A percentile compares a stretch with the other conserved stretches of the same genome.
phyloP scores from a whole-genome alignment of 1,284 basidiomycete species.

The Athelia sp. region DNA sequence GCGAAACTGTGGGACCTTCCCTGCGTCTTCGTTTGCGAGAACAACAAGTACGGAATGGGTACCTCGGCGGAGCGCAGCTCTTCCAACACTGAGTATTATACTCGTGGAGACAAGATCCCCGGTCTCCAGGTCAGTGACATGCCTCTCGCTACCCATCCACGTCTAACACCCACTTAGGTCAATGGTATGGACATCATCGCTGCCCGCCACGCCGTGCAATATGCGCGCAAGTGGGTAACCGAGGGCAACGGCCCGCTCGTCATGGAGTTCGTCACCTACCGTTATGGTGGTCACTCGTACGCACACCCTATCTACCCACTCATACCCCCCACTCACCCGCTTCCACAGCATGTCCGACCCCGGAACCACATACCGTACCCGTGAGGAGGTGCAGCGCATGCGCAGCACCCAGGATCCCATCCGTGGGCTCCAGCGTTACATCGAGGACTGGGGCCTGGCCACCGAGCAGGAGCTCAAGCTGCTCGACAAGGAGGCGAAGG shows the following conservation, averaged over 20 bases:
- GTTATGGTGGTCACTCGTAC: slow-evolving; percentile 98
- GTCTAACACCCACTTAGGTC: slow-evolving; percentile 42
- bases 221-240: slow-evolving; percentile 85
- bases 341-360: slow-evolving; percentile 89
- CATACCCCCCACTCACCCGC: slow-evolving; percentile 4
- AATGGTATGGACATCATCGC: slow-evolving; percentile 99
- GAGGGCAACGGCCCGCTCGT: slow-evolving; percentile 90
- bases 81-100: slow-evolving; percentile 94
- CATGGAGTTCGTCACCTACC: slow-evolving; percentile 96
- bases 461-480: slow-evolving; percentile 88
- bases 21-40: slow-evolving; percentile 94
- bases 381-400: slow-evolving; percentile 98
- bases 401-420: slow-evolving; percentile 96
- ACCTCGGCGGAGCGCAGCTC: slow-evolving; percentile 90
- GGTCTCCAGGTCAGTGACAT: slow-evolving; percentile 74
- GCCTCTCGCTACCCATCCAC: not conserved
- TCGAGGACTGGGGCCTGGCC: slow-evolving; percentile 93
- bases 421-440: slow-evolving; percentile 89
- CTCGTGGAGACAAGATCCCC: slow-evolving; percentile 94
- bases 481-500: slow-evolving; percentile 93
- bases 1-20: slow-evolving; percentile 96
- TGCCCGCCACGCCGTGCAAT: slow-evolving; percentile 80
- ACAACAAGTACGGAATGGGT: slow-evolving; percentile 99
- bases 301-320: slow-evolving; percentile 21
- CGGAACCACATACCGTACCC: slow-evolving; percentile 97